phyloP scores from a whole-genome alignment of 495 filamentous ascomycete genomes.

The Penicillium turbatum region DNA sequence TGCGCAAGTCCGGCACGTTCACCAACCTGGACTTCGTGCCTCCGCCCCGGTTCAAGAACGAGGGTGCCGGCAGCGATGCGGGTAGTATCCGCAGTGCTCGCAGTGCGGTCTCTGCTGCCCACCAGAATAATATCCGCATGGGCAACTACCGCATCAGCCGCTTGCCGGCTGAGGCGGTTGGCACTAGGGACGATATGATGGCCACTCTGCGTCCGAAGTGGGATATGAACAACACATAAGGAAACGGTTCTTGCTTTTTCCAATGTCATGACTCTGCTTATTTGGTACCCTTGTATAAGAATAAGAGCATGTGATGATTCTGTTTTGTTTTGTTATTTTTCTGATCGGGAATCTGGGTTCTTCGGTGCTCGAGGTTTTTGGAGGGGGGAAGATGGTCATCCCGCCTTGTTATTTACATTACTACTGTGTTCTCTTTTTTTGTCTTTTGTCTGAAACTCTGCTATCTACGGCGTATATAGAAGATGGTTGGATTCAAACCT shows the following conservation, averaged over 20 bases:
- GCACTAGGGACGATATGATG: constrained; percentile 68
- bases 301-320: constrained; percentile 30
- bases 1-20: constrained; percentile 86
- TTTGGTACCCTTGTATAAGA: constrained; percentile 24
- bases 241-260: not conserved
- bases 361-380: not conserved
- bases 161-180: constrained; percentile 77
- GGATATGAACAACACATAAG: constrained; percentile 51
- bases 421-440: constrained; percentile 3
- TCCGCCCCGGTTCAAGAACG: constrained; percentile 75
- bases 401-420: constrained; percentile 2
- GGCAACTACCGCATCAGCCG: constrained; percentile 89
- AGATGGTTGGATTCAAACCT: constrained; percentile 15
- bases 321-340: constrained; percentile 11
- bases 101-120: constrained; percentile 68
- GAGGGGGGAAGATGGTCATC: not conserved
- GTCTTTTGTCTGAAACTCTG: constrained; percentile 19
- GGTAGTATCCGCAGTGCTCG: constrained; percentile 86
- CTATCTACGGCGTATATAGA: constrained; percentile 29
- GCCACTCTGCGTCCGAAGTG: constrained; percentile 71
- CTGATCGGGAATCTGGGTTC: not conserved
- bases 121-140: constrained; percentile 71
- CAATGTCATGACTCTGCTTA: constrained; percentile 33
- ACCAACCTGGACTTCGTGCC: constrained; percentile 94
- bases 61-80: constrained; percentile 69